These are phyloP conservation scores for Bruguiera hainesii DNA, from an alignment of 441 rosid genomes.

Conservation along the genomic window DNA sequence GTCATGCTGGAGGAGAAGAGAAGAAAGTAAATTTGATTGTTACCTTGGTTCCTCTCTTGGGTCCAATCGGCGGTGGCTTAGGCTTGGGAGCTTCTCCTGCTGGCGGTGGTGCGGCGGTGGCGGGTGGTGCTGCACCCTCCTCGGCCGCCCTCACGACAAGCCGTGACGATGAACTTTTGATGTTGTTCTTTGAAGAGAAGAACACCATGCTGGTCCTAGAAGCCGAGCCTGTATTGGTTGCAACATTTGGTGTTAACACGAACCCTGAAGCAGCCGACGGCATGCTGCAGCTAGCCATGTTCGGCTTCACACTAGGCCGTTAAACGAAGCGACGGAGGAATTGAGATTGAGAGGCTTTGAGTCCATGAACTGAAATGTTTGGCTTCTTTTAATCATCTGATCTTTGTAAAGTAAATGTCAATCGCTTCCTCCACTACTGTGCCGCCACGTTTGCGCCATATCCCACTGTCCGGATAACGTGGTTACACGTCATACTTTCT, in stretches of 20 bases:
- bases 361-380: conserved; percentile 16
- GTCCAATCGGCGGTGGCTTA: conserved; percentile 79
- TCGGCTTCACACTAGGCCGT: not conserved
- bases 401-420: conserved; percentile 24
- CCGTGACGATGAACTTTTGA: conserved; percentile 32
- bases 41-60: conserved; percentile 93
- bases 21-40: not conserved
- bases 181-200: conserved; percentile 41
- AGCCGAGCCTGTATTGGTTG: conserved; percentile 27
- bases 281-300: conserved; percentile 64
- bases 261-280: conserved; percentile 76
- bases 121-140: conserved; percentile 39
- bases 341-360: conserved; percentile 38
- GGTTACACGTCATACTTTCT: conserved; percentile 18
- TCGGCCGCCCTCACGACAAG: conserved; percentile 62
- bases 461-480: conserved; percentile 59
- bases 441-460: conserved; percentile 60
- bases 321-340: not conserved
- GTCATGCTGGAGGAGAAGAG: too few relatives aligned
- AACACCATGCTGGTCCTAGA: conserved; percentile 40
- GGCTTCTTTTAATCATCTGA: conserved; percentile 31
- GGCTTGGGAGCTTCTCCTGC: conserved; percentile 52
- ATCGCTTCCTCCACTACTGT: conserved; percentile 56
- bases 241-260: conserved; percentile 41
- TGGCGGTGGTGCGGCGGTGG: conserved; percentile 40